Conservation (phyloP, 2,329 filamentous ascomycete species). For the Paracoccidioides lutzii region DNA sequence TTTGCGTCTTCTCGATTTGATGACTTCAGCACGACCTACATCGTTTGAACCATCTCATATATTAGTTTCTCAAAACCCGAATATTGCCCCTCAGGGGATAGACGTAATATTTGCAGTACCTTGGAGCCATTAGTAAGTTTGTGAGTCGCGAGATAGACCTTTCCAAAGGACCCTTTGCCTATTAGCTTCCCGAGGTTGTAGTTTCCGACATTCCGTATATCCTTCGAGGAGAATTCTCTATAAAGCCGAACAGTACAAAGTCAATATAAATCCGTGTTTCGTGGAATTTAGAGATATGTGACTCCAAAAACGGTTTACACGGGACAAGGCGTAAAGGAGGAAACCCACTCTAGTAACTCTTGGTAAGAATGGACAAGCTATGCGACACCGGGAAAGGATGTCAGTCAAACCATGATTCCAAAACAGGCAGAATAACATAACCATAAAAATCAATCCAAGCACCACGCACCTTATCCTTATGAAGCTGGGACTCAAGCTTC, state of each 20-base stretch:
- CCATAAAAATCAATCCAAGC: neutral
- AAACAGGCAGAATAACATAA: neutral
- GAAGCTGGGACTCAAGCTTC: slow-evolving; percentile 42
- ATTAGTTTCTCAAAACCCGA: neutral
- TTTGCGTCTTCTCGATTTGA: slow-evolving; percentile 94
- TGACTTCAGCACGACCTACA: slow-evolving; percentile 90
- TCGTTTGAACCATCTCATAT: slow-evolving; percentile 4
- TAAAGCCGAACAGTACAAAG: slow-evolving; percentile 10
- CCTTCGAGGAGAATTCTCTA: slow-evolving; percentile 87
- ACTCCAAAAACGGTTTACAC: neutral
- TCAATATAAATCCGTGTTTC: neutral
- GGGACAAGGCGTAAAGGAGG: slow-evolving; percentile 3
- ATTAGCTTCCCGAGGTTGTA: slow-evolving; percentile 85
- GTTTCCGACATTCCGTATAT: slow-evolving; percentile 86
- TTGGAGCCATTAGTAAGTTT: slow-evolving; percentile 98
- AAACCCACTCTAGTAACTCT: slow-evolving; percentile 76
- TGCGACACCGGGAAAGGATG: slow-evolving; percentile 10
- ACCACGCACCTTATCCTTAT: slow-evolving; percentile 44
- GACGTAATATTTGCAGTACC: slow-evolving; percentile 34
- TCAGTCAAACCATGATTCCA: slow-evolving; percentile 10
- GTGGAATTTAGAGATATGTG: neutral
- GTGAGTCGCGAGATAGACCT: slow-evolving; percentile 90
- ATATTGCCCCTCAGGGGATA: neutral
- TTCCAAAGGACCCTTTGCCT: slow-evolving; percentile 95
- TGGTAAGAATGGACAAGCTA: slow-evolving; percentile 96